These are phyloP conservation scores for Trypanosoma cruzi DNA, from an alignment of 208 protist species.

Conservation along the genomic window DNA sequence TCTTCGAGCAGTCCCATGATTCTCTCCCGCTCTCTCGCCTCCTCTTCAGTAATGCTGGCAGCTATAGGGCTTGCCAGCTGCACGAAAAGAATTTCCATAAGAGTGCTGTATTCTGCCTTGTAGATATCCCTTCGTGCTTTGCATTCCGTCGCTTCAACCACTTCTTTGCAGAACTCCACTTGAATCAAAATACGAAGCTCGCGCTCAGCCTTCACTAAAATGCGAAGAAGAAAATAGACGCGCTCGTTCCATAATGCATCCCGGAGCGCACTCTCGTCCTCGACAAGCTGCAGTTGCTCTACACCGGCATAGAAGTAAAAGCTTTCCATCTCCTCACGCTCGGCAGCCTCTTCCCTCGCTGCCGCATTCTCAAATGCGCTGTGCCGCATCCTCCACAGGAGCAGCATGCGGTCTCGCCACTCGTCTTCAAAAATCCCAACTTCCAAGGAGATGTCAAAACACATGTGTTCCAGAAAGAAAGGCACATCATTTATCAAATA, in stretches of 20 bases:
- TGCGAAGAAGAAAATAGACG: conserved; percentile 37
- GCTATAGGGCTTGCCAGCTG: background rate
- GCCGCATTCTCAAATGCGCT: conserved; percentile 33
- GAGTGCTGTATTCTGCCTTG: background rate
- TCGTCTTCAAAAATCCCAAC: conserved; percentile 37
- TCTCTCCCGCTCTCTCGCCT: background rate
- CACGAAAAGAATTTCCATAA: background rate
- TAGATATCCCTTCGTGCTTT: background rate
- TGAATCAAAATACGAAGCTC: conserved; percentile 17
- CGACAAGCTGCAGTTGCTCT: conserved; percentile 19
- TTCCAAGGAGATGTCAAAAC: conserved; percentile 18
- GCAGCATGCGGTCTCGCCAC: conserved; percentile 42
- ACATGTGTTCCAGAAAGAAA: conserved; percentile 22
- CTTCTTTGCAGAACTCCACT: background rate
- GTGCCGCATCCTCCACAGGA: conserved; percentile 69
- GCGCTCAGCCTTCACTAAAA: conserved; percentile 32
- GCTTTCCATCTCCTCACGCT: conserved; percentile 27
- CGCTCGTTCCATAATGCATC: conserved; percentile 27
- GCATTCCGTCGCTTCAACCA: background rate
- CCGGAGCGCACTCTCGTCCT: conserved; percentile 23
- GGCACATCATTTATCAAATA: conserved; percentile 28
- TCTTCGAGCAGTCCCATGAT: background rate
- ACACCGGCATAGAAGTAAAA: conserved; percentile 25
- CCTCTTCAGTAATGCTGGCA: background rate
- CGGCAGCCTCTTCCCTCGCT: conserved; percentile 25